Conservation (phyloP, 108 stramenopile genomes). For the Stephanodiscus triporus region DNA sequence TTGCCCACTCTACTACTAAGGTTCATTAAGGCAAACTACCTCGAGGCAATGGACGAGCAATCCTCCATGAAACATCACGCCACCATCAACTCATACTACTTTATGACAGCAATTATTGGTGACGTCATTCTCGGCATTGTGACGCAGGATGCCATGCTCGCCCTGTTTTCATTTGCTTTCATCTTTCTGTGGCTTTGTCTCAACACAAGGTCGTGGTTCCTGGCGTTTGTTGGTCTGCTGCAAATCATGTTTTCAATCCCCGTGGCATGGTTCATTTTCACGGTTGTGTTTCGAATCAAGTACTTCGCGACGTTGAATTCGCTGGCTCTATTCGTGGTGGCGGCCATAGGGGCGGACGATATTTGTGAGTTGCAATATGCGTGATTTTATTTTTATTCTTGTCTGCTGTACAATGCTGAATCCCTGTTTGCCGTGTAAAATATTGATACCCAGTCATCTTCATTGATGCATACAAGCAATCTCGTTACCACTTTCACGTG, state of each 20-base stretch:
- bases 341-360: constrained; percentile 59
- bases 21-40: constrained; percentile 42
- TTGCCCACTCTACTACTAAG: constrained; percentile 9
- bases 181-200: constrained; percentile 55
- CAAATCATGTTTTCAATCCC: constrained; percentile 61
- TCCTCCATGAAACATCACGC: constrained; percentile 16
- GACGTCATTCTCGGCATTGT: constrained; percentile 55
- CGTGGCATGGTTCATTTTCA: constrained; percentile 58
- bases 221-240: constrained; percentile 53
- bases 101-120: constrained; percentile 50
- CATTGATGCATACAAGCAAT: constrained; percentile 64
- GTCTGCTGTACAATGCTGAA: not conserved
- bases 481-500: constrained; percentile 33
- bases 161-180: constrained; percentile 45
- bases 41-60: constrained; percentile 43
- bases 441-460: constrained; percentile 42
- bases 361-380: constrained; percentile 18
- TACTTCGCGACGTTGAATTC: constrained; percentile 61
- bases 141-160: constrained; percentile 42
- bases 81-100: constrained; percentile 56
- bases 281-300: constrained; percentile 49
- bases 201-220: constrained; percentile 53
- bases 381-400: not conserved
- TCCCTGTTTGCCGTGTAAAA: not conserved
- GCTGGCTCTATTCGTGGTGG: constrained; percentile 60